Percentiles rank a stretch among this genome's conserved stretches.
phyloP scores from a whole-genome alignment of 2,329 filamentous ascomycete genomes.

The Arthroderma sp. region DNA sequence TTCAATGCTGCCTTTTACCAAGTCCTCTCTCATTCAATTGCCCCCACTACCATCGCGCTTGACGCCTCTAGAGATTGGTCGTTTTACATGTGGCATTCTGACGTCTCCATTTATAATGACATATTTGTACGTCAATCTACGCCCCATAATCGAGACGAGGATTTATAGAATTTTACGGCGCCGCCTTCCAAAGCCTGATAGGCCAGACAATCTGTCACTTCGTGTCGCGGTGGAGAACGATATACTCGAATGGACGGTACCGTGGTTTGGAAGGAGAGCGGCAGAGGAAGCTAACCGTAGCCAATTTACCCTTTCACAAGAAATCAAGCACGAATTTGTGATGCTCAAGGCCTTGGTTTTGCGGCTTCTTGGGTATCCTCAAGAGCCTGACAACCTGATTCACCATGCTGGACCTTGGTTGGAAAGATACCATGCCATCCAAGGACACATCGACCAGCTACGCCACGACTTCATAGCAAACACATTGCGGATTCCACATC shows the following conservation, averaged over 20 bases:
- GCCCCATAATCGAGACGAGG: conserved; percentile 26
- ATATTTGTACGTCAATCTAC: conserved; percentile 24
- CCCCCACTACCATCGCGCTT: conserved; percentile 18
- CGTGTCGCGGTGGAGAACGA: conserved; percentile 31
- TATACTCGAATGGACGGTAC: conserved; percentile 31
- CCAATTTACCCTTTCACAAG: conserved; percentile 24
- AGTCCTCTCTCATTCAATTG: conserved; percentile 22
- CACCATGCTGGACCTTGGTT: conserved; percentile 11
- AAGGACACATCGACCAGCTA: conserved; percentile 20
- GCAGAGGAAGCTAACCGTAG: conserved; percentile 27
- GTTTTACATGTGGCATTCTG: conserved; percentile 17
- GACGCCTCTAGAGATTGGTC: conserved; percentile 17
- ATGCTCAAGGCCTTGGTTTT: conserved; percentile 21
- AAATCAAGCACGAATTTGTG: conserved; percentile 25
- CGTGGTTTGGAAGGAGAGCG: conserved; percentile 26
- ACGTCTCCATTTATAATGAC: conserved; percentile 24
- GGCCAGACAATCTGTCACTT: conserved; percentile 29
- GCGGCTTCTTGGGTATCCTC: conserved; percentile 17
- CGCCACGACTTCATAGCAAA: conserved; percentile 6
- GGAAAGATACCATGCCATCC: conserved; percentile 19
- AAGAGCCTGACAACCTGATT: conserved; percentile 9
- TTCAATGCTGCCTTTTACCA: conserved; percentile 26
- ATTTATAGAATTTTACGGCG: conserved; percentile 29
- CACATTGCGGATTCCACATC: too few relatives aligned
- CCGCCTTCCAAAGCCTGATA: conserved; percentile 28